phyloP scores from a whole-genome alignment of 2,329 filamentous ascomycete genomes.

The Fusarium sarcochroum region DNA sequence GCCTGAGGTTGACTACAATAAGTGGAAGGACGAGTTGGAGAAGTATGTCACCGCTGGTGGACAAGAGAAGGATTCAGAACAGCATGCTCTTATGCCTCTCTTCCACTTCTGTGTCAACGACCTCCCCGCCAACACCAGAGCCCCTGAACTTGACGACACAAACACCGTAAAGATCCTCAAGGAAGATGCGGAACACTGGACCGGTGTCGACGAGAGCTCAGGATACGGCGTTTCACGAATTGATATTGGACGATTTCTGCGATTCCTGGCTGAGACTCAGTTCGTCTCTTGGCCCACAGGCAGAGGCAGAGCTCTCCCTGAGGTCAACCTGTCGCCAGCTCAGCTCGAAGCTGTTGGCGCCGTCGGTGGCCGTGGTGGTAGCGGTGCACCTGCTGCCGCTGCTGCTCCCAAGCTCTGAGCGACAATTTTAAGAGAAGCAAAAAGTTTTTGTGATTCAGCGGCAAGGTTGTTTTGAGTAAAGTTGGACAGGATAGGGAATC shows the following conservation, averaged over 20 bases:
- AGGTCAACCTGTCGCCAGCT: slow-evolving; percentile 32
- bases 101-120: slow-evolving; percentile 31
- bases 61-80: slow-evolving; percentile 44
- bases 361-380: slow-evolving; percentile 46
- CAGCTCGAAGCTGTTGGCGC: slow-evolving; percentile 43
- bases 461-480: neutral
- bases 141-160: slow-evolving; percentile 35
- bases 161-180: slow-evolving; percentile 77
- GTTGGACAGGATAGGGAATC: neutral
- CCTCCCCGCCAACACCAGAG: slow-evolving; percentile 29
- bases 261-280: slow-evolving; percentile 49
- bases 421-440: neutral
- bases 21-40: slow-evolving; percentile 71
- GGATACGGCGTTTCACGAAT: slow-evolving; percentile 53
- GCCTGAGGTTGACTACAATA: slow-evolving; percentile 55
- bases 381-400: slow-evolving; percentile 1
- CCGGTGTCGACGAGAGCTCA: slow-evolving; percentile 68
- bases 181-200: slow-evolving; percentile 72
- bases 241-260: slow-evolving; percentile 47
- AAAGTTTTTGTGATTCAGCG: slow-evolving; percentile 18
- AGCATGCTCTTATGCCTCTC: slow-evolving; percentile 33
- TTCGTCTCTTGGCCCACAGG: slow-evolving; percentile 51
- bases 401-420: slow-evolving; percentile 8
- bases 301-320: slow-evolving; percentile 46
- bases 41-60: slow-evolving; percentile 17